phyloP scores from a whole-genome alignment of 2,329 filamentous ascomycete genomes.

The Penicillium palitans region DNA sequence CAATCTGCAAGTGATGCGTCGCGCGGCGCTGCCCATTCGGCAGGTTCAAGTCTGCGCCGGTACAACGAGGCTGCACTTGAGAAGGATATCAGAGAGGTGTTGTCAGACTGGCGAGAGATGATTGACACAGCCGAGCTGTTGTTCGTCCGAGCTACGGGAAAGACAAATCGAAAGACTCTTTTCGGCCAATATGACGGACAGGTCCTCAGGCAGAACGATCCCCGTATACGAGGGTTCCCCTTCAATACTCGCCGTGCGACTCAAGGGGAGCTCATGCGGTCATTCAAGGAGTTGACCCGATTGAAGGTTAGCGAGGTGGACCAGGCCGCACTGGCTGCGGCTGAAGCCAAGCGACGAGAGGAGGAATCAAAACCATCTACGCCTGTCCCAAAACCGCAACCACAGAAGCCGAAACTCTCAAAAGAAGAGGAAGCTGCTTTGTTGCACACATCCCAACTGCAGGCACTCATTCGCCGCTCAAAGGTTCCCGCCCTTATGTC shows the following conservation, averaged over 20 bases:
- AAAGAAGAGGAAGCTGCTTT: slow-evolving; percentile 81
- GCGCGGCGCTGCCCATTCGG: slow-evolving; percentile 93
- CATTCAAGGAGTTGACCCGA: slow-evolving; percentile 89
- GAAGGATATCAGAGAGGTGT: slow-evolving; percentile 79
- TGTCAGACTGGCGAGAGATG: slow-evolving; percentile 80
- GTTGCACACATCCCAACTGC: slow-evolving; percentile 85
- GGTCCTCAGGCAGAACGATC: slow-evolving; percentile 75
- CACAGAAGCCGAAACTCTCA: slow-evolving; percentile 60
- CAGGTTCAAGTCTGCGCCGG: slow-evolving; percentile 81
- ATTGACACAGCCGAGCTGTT: slow-evolving; percentile 82
- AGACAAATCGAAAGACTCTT: slow-evolving; percentile 79
- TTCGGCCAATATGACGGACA: slow-evolving; percentile 92
- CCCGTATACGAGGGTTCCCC: slow-evolving; percentile 80
- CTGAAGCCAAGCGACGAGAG: slow-evolving; percentile 50
- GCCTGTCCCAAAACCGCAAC: slow-evolving; percentile 36
- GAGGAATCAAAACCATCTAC: slow-evolving; percentile 36
- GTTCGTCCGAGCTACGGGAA: slow-evolving; percentile 86
- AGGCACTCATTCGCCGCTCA: slow-evolving; percentile 81
- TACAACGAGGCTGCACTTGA: slow-evolving; percentile 92
- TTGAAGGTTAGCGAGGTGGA: slow-evolving; percentile 81
- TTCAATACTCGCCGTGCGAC: slow-evolving; percentile 92
- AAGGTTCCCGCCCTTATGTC: slow-evolving; percentile 84
- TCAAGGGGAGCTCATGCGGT: slow-evolving; percentile 89
- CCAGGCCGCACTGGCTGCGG: slow-evolving; percentile 61
- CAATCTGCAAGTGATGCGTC: slow-evolving; percentile 92